phyloP scores from a whole-genome alignment of 1,139 yeast species.

The Eremothecium cymbalariae region DNA sequence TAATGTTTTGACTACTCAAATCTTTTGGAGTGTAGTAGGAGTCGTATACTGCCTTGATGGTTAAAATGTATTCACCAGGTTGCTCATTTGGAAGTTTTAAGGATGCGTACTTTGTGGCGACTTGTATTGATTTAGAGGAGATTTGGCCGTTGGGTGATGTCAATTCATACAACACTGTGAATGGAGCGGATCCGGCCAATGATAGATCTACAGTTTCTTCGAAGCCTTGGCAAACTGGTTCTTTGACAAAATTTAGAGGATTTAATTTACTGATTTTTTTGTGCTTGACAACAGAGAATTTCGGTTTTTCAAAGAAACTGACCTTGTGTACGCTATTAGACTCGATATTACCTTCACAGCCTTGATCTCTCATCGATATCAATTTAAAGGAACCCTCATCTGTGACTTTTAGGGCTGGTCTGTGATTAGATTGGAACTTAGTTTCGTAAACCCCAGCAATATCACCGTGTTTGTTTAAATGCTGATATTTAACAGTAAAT shows the following conservation, averaged over 20 bases:
- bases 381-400: constrained; percentile 60
- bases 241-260: constrained; percentile 25
- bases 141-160: constrained; percentile 48
- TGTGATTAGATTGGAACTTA: constrained; percentile 32
- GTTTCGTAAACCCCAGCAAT: constrained; percentile 22
- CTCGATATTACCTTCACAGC: constrained; percentile 57
- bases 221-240: constrained; percentile 41
- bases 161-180: constrained; percentile 59
- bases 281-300: constrained; percentile 34
- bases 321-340: constrained; percentile 37
- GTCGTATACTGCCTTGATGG: constrained; percentile 59
- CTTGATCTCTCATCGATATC: constrained; percentile 51
- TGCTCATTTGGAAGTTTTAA: constrained; percentile 35
- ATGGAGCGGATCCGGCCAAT: constrained; percentile 63
- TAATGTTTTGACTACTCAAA: constrained; percentile 28
- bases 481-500: constrained; percentile 40
- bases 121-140: constrained; percentile 37
- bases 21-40: constrained; percentile 49
- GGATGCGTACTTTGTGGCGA: constrained; percentile 44
- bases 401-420: constrained; percentile 38
- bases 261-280: constrained; percentile 23
- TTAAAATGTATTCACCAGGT: constrained; percentile 55
- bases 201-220: constrained; percentile 45
- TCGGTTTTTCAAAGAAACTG: constrained; percentile 51
- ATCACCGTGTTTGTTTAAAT: constrained; percentile 30